Evolutionary conservation across 2,329 filamentous ascomycete genomes (phyloP).

Genomic region (Didymella pinodella): DNA sequence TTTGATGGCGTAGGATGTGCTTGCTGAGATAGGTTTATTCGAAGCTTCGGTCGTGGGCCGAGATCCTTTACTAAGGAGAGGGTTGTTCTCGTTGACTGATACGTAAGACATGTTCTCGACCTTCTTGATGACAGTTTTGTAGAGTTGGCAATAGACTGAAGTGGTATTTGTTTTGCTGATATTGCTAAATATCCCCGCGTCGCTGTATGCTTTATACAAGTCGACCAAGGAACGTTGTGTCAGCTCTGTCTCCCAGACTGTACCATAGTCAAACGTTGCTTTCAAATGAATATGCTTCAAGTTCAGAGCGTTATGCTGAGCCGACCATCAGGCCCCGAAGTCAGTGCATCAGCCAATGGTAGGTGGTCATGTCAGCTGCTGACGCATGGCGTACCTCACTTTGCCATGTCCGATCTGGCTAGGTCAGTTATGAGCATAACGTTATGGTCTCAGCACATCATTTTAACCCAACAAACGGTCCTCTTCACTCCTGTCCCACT

Average conservation of each 20-base stretch:
- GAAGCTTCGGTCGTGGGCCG: constrained; percentile 19
- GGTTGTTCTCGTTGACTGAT: constrained; percentile 6
- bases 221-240: not conserved
- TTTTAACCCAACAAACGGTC: constrained; percentile 15
- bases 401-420: constrained; percentile 2
- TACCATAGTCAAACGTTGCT: not conserved
- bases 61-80: constrained; percentile 24
- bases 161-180: not conserved
- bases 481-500: not conserved
- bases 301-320: not conserved
- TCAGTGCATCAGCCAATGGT: constrained; percentile 6
- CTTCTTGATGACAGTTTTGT: not conserved
- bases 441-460: constrained; percentile 29
- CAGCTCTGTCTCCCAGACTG: not conserved
- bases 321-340: not conserved
- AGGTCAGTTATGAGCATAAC: constrained; percentile 30
- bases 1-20: constrained; percentile 29
- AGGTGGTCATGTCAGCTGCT: constrained; percentile 2
- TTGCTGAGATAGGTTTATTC: constrained; percentile 22
- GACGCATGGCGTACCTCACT: constrained; percentile 10
- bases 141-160: not conserved
- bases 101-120: constrained; percentile 5
- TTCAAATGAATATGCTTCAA: not conserved
- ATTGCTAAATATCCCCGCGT: not conserved
- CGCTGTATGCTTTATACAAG: not conserved